Conservation (phyloP, 768 basidiomycete species). For the Sutorius australiensis region DNA sequence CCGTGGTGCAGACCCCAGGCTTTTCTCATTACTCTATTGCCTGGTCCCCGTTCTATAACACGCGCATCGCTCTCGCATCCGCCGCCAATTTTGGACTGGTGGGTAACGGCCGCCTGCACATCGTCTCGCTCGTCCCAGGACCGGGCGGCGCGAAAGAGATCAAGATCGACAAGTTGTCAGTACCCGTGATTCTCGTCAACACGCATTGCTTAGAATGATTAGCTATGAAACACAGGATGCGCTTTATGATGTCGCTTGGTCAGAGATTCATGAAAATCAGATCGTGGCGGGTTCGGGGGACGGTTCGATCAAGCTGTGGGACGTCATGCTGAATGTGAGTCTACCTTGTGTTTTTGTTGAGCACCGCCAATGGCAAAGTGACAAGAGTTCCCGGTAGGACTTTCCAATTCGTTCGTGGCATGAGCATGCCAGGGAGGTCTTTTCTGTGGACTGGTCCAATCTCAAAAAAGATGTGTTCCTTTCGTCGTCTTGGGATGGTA, state of each 20-base stretch:
- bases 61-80: slow-evolving; percentile 73
- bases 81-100: slow-evolving; percentile 93
- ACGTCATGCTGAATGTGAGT: slow-evolving; percentile 76
- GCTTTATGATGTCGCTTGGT: slow-evolving; percentile 91
- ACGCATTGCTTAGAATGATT: slow-evolving; percentile 8
- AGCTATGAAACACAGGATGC: slow-evolving; percentile 91
- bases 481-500: slow-evolving; percentile 91
- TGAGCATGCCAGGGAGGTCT: slow-evolving; percentile 91
- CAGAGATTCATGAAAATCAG: slow-evolving; percentile 92
- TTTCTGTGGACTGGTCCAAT: slow-evolving; percentile 95
- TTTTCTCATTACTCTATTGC: slow-evolving; percentile 80
- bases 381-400: slow-evolving; percentile 51
- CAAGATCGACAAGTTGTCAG: slow-evolving; percentile 68
- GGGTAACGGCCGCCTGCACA: slow-evolving; percentile 87
- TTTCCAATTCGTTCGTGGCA: slow-evolving; percentile 90
- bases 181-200: slow-evolving; percentile 10
- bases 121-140: slow-evolving; percentile 50
- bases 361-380: slow-evolving; percentile 25
- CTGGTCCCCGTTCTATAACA: slow-evolving; percentile 83
- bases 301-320: slow-evolving; percentile 88
- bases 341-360: background rate
- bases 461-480: slow-evolving; percentile 82
- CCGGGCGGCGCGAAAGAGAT: slow-evolving; percentile 43
- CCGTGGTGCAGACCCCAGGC: slow-evolving; percentile 66
- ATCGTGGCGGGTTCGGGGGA: slow-evolving; percentile 86